phyloP scores from a whole-genome alignment of 352 stramenopile species.

The Thalassiosira exigua region DNA sequence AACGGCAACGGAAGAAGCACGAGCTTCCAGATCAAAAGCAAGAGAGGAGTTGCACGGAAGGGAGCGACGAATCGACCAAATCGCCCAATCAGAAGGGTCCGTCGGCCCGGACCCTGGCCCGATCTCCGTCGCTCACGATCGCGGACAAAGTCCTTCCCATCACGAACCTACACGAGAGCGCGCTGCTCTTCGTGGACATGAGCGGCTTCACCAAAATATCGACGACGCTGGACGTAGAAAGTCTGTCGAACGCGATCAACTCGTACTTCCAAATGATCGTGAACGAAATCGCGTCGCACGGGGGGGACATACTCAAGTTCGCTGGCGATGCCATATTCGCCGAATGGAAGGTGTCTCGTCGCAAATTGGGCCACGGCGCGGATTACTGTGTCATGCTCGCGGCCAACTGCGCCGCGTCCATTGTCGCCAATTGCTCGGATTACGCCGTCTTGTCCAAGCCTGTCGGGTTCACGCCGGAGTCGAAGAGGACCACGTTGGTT shows the following conservation, averaged over 20 bases:
- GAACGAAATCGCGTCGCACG: conserved; percentile 58
- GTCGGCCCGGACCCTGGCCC: neutral
- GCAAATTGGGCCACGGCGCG: conserved; percentile 30
- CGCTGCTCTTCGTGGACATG: conserved; percentile 78
- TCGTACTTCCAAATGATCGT: conserved; percentile 81
- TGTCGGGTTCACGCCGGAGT: neutral
- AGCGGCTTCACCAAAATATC: conserved; percentile 78
- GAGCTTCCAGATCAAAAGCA: no score
- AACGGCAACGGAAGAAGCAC: neutral
- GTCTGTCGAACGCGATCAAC: conserved; percentile 74
- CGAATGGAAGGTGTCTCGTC: conserved; percentile 64
- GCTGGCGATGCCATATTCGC: conserved; percentile 82
- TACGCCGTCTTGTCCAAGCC: conserved; percentile 52
- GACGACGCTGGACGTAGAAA: conserved; percentile 64
- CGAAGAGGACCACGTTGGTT: neutral
- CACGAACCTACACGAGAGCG: conserved; percentile 43
- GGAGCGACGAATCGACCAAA: neutral
- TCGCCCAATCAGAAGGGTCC: neutral
- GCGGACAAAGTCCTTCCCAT: conserved; percentile 35
- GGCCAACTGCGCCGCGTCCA: conserved; percentile 53
- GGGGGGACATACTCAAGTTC: conserved; percentile 84
- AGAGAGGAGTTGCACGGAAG: conserved; percentile 2
- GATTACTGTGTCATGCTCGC: conserved; percentile 53
- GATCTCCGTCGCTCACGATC: neutral
- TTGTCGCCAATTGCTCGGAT: conserved; percentile 68